These are phyloP conservation scores for Termitomyces sp. DNA, from an alignment of 768 basidiomycete species.

Conservation along the genomic window DNA sequence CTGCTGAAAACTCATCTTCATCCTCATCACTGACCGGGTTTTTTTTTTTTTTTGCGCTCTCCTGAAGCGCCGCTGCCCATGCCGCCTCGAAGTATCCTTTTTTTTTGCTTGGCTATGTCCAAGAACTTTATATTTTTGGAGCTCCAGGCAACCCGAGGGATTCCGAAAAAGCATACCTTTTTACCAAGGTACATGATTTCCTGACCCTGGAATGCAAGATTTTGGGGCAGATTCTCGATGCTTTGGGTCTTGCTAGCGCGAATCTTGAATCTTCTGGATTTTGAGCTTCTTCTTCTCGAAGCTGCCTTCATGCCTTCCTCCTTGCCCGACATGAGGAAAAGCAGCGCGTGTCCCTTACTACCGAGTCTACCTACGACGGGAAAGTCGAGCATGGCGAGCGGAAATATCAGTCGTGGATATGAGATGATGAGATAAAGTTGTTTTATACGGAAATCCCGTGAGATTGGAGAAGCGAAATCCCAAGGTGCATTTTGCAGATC, in stretches of 20 bases:
- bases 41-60: conserved; percentile 11
- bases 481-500: conserved; percentile 94
- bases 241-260: conserved; percentile 80
- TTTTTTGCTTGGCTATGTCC: conserved; percentile 61
- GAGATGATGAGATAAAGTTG: conserved; percentile 75
- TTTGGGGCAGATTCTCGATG: conserved; percentile 86
- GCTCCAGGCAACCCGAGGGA: conserved; percentile 91
- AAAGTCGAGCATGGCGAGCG: conserved; percentile 93
- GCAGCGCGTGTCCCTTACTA: conserved; percentile 83
- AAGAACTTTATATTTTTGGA: conserved; percentile 94
- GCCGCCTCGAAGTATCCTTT: conserved; percentile 56
- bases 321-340: conserved; percentile 85
- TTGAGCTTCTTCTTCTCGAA: conserved; percentile 68
- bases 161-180: conserved; percentile 58
- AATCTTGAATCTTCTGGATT: conserved; percentile 80
- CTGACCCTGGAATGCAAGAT: conserved; percentile 88
- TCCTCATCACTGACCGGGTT: conserved; percentile 9
- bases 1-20: neutral
- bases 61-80: conserved; percentile 22
- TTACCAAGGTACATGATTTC: conserved; percentile 98
- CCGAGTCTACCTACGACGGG: conserved; percentile 97
- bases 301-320: conserved; percentile 83
- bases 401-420: conserved; percentile 95
- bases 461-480: conserved; percentile 85
- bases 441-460: conserved; percentile 85